Base-by-base conservation (phyloP, 306 rosid genomes). In the Ormosia emarginata region DNA sequence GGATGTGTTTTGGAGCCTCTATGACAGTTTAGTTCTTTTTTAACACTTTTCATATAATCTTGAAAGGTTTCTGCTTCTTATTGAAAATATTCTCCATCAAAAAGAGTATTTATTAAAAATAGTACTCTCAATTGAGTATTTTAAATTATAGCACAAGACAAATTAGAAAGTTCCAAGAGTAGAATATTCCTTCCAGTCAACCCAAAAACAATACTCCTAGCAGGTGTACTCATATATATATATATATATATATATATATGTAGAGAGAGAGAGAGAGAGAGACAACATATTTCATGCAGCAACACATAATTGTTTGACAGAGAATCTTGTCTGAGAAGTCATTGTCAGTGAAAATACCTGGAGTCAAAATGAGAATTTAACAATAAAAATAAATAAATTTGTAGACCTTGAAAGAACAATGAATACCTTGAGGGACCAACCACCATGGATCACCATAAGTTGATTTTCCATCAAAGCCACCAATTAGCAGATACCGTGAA, bases 381-480 rank as follows among this genome's bases (percentile, higher is more conserved):
- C 66, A 37, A 57, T 30, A 63, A 66, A 8, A 75, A 52, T 75
- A 50, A 58, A 40, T 41, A 40, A 83, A 18, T 52, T 67, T 17
- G 30, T 33, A 49, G 56, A 59, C 53, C 15, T 79, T 56, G 66
- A 69, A 84, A 79, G 71, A 8, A 79, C 71, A 52, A 36, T 41
- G 40, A 62, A 44, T 86, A 95, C 99, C 99, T 93, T 92, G 96
- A 32, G 98, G 92, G 82, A 93, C 98, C 83, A 95, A 84, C 99
- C 99, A 92, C 99, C 99, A 95, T 18, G 91, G 77, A 87, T 95
- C 97, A 57, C 94, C 97, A 86, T 86, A 95, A 50, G 99, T 93
- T 62, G 92, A 79, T 80, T 95, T 95, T 62, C 99, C 98, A 87
- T 95, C 99, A 87, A 93, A 93, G 83, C 99, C 99, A 55, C 99